Evolutionary conservation across 108 stramenopile species (phyloP), one percentile per base, ranked within the genome.

Genomic region (Asterionellopsis glacialis): DNA sequence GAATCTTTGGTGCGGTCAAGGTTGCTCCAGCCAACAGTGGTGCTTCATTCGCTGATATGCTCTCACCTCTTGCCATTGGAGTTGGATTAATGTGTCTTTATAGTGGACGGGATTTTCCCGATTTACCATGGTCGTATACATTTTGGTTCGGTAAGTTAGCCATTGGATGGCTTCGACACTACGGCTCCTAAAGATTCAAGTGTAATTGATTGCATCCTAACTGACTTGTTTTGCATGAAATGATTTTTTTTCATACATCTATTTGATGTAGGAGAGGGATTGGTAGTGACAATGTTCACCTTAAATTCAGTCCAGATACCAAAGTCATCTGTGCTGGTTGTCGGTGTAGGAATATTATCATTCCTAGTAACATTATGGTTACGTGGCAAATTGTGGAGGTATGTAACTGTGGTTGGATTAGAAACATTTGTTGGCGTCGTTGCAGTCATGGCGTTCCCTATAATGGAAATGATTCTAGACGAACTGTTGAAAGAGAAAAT

Each of bases 391-490:
- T 80, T 83, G 49, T 87, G 83, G 85, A 88, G 83, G 47, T 88
- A 92, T 67, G 73, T 65, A 19, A 81, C 76, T 14, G 57, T 85
- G 19, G 5, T 89, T 14, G 74, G 54, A 13, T 65, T 92, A 55
- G 83, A 92, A 59, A 57, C 65, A 14, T 72, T 84, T 10, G 41
- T 87, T 50, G 87, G 84, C 11, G 49, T 92, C 26, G 69, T 88
- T 53, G 76, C 79, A 13, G 83, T 81, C 43, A 42, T 92, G 62
- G 79, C 82, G n/a, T 92, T 92, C 61, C 91, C 91, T 11, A 56
- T 92, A 14, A 84, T 92, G 78, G 91, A 92, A 61, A 87, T 92
- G 81, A 72, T 92, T 53, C 58, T 92, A 59, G 91, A 92, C 49
- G 72, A 84, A 19, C 77, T 92, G 54, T 64, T 92, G 51, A 79